These are phyloP conservation scores for Beauveria australis DNA, from an alignment of 2,329 filamentous ascomycete species.

Conservation along the genomic window DNA sequence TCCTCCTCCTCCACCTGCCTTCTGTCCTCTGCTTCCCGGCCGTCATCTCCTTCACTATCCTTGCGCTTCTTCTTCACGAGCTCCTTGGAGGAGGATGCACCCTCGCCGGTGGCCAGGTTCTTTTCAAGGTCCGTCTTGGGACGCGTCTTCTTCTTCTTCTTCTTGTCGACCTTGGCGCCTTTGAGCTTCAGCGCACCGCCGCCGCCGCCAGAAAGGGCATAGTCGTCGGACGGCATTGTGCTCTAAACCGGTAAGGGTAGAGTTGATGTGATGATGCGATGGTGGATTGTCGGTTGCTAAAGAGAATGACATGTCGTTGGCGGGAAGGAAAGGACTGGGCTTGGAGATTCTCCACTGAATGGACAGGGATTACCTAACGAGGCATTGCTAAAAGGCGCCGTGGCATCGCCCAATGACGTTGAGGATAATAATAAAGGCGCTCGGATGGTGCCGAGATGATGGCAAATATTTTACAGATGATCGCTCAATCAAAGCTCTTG, in stretches of 20 bases:
- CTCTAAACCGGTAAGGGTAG: background rate
- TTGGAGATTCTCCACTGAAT: too few species aligned
- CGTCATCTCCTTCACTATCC: constrained; percentile 18
- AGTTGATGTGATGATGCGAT: background rate
- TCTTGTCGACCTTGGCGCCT: constrained; percentile 56
- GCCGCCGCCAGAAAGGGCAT: constrained; percentile 53
- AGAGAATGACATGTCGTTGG: too few species aligned
- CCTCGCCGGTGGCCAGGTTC: constrained; percentile 29
- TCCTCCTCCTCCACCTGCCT: constrained; percentile 21
- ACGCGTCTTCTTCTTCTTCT: constrained; percentile 56
- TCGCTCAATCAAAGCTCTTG: too few species aligned
- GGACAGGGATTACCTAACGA: too few species aligned
- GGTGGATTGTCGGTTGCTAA: background rate
- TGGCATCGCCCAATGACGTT: too few species aligned
- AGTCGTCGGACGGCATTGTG: constrained; percentile 67
- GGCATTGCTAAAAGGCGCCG: too few species aligned
- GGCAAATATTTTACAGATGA: too few species aligned
- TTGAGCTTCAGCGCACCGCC: constrained; percentile 81
- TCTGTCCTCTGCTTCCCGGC: constrained; percentile 24
- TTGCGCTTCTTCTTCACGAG: constrained; percentile 15
- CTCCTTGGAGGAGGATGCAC: constrained; percentile 19
- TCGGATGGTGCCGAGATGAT: too few species aligned
- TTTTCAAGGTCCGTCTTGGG: constrained; percentile 39
- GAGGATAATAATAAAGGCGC: too few species aligned
- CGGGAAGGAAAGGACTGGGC: too few species aligned